phyloP scores from a whole-genome alignment of 768 basidiomycete genomes.

The Naganishia friedmannii region DNA sequence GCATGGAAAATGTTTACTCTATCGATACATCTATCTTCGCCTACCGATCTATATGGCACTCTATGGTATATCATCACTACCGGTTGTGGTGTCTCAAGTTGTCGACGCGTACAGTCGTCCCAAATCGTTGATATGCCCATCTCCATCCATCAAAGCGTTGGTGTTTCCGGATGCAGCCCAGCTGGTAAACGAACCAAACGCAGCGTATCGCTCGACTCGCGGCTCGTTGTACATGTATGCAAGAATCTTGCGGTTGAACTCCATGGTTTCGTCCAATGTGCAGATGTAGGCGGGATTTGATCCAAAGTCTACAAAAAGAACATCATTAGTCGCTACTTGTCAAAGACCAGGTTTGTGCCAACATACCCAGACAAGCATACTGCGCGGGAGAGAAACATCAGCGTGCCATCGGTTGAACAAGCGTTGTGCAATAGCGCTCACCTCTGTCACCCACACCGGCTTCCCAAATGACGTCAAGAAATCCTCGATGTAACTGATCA shows the following conservation, averaged over 20 bases:
- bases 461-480: constrained; percentile 31
- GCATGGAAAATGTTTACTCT: too few relatives aligned
- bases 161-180: not conserved
- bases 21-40: too few relatives aligned
- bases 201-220: constrained; percentile 7
- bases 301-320: not conserved
- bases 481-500: constrained; percentile 22
- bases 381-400: not conserved
- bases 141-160: not conserved
- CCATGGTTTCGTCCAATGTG: not conserved
- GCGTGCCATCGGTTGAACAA: not conserved
- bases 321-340: not conserved
- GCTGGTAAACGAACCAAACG: not conserved
- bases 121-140: constrained; percentile 7
- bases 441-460: constrained; percentile 39
- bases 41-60: too few relatives aligned
- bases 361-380: constrained; percentile 34
- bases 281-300: constrained; percentile 4
- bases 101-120: constrained; percentile 27
- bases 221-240: constrained; percentile 19
- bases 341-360: not conserved
- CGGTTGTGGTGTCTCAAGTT: constrained; percentile 25
- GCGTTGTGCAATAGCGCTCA: not conserved
- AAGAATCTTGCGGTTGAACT: constrained; percentile 1
- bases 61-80: constrained; percentile 27